Evolutionary conservation across 441 rosid species (phyloP).

Genomic region (Gossypium schwendimanii): DNA sequence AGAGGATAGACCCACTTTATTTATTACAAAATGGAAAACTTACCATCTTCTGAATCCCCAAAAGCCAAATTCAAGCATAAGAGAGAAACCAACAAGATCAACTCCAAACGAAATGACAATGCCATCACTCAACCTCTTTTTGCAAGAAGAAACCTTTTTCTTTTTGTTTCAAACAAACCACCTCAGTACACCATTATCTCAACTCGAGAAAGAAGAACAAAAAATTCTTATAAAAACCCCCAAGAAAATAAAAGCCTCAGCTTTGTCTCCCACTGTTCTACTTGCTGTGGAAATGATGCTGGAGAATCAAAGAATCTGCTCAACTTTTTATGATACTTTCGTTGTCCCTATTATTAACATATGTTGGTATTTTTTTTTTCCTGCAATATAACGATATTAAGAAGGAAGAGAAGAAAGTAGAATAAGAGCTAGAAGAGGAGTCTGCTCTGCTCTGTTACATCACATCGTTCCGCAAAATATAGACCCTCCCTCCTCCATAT

Average conservation of each 20-base stretch:
- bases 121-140: constrained; percentile 4
- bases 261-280: not conserved
- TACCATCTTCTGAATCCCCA: constrained; percentile 65
- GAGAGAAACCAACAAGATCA: constrained; percentile 39
- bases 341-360: not conserved
- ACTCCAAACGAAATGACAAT: constrained; percentile 36
- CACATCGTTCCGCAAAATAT: constrained; percentile 57
- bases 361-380: constrained; percentile 9
- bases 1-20: not conserved
- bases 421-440: not conserved
- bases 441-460: constrained; percentile 32
- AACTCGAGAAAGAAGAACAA: not conserved
- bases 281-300: constrained; percentile 19
- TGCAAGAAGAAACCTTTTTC: not conserved
- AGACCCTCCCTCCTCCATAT: constrained; percentile 19
- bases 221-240: not conserved
- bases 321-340: not conserved
- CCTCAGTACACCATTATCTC: constrained; percentile 4
- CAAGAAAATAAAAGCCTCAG: not conserved
- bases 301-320: constrained; percentile 10
- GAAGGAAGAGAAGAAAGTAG: not conserved
- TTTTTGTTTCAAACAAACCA: constrained; percentile 16
- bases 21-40: constrained; percentile 14
- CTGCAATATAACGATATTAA: not conserved
- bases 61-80: constrained; percentile 35